Percentiles rank a stretch among this genome's conserved stretches.
Evolutionary conservation across 1,284 basidiomycete genomes (phyloP).

Genomic region (Phellinidium pouzarii): DNA sequence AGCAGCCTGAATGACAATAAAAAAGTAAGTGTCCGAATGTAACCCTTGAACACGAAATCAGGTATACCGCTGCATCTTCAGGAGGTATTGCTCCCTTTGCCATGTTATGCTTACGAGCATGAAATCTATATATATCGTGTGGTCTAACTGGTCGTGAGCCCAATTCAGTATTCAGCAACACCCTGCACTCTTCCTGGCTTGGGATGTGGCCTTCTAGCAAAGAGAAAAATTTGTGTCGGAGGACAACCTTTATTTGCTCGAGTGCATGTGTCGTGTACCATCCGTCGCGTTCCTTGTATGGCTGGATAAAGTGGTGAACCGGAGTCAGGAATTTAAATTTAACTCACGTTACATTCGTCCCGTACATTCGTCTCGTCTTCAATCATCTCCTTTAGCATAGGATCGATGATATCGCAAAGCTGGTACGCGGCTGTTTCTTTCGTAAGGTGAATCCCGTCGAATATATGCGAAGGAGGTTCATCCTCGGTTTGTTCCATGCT

Average conservation of each 20-base stretch:
- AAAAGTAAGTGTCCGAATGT: not conserved
- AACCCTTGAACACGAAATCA: not conserved
- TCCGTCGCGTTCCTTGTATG: constrained; percentile 65
- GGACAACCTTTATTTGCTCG: constrained; percentile 75
- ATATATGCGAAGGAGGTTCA: constrained; percentile 62
- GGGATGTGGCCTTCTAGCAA: constrained; percentile 69
- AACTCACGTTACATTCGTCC: constrained; percentile 65
- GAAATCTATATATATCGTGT: constrained; percentile 33
- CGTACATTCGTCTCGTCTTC: constrained; percentile 61
- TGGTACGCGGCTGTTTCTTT: constrained; percentile 89
- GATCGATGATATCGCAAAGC: constrained; percentile 86
- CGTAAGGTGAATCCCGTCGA: constrained; percentile 77
- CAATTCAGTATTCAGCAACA: constrained; percentile 44
- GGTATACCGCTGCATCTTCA: constrained; percentile 70
- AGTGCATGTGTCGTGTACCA: constrained; percentile 76
- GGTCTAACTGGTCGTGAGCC: not conserved
- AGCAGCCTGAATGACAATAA: constrained; percentile 8
- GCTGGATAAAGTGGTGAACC: not conserved
- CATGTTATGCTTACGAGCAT: constrained; percentile 75
- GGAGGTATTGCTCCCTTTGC: constrained; percentile 74
- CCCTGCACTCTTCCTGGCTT: constrained; percentile 65
- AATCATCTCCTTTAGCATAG: constrained; percentile 74
- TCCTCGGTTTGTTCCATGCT: not conserved
- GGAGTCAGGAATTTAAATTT: not conserved
- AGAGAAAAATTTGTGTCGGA: constrained; percentile 84